A percentile compares a stretch with the other conserved stretches of the same genome.
Conservation (phyloP, 768 basidiomycete species). For the Nevesoporus exiguus region DNA sequence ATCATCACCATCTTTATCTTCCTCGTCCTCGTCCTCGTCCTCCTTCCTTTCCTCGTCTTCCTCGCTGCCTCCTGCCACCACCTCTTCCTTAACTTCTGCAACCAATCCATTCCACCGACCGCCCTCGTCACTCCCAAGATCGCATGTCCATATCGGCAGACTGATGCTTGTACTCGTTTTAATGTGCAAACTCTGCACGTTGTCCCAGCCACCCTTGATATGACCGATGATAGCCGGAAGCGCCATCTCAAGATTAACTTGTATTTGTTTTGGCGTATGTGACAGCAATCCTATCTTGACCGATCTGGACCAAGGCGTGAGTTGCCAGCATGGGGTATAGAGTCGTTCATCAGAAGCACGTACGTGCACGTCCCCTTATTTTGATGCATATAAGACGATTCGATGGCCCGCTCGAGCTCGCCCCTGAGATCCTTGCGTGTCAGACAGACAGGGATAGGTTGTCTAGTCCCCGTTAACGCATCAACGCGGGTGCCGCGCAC, state of each 20-base stretch:
- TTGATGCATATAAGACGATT: conserved; percentile 94
- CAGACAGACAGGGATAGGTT: conserved; percentile 92
- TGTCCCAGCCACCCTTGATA: conserved; percentile 84
- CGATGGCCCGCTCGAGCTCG: conserved; percentile 89
- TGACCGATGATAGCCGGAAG: conserved; percentile 69
- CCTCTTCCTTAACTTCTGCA: conserved; percentile 9
- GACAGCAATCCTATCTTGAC: conserved; percentile 78
- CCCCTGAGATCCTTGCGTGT: conserved; percentile 86
- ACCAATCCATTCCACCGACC: conserved; percentile 32
- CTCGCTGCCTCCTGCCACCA: background rate
- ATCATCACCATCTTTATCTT: background rate
- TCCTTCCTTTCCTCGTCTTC: background rate
- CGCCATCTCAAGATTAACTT: conserved; percentile 74
- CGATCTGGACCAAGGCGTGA: conserved; percentile 45
- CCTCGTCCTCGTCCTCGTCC: background rate
- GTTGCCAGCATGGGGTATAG: background rate
- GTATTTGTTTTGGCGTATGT: conserved; percentile 68
- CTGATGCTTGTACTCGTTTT: conserved; percentile 83
- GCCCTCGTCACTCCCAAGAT: conserved; percentile 49
- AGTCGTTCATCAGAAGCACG: conserved; percentile 32
- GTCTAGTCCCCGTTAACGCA: conserved; percentile 43
- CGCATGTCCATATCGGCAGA: conserved; percentile 89
- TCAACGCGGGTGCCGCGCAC: background rate
- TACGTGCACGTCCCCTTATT: conserved; percentile 92
- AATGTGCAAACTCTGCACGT: conserved; percentile 83